Base-by-base conservation (phyloP, 768 basidiomycete genomes). In the Trametopsis cervina region DNA sequence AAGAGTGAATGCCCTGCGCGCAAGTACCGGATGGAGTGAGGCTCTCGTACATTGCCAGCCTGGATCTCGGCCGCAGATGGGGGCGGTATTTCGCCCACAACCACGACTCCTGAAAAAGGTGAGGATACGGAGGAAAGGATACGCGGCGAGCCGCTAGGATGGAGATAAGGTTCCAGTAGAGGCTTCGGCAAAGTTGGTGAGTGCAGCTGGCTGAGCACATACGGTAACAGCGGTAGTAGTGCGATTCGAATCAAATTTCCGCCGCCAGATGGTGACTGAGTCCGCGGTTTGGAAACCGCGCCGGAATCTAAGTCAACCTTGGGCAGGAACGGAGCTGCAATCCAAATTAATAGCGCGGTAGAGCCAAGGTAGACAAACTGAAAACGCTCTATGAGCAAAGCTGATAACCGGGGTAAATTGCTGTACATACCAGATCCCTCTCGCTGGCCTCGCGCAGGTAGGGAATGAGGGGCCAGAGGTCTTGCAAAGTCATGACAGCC, bases 21-120 rank as follows among this genome's bases (percentile, higher is more conserved):
- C 20, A 82, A 57, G 52, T 68, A 75, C 9, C 74, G 51, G 44
- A 72, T 61, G 15, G 60, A 54, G 39, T 67, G 62, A 13, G 58
- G 58, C n/a, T 66, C 46, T 23, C 62, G 51, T 22, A 18, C 25
- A 22, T 46, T 26, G 21, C 53, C 23, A 26, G 35, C 27, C 37
- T 49, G 44, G 25, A 48, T 35, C 21, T 33, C 44, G 0, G 42
- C 60, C 1, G 57, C 56, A 4, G 61, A 48, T 3, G 69, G 73
- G 29, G 76, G 70, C 3, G 78, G 58, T 35, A 76, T 66, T 57
- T 97, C 89, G 23, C 80, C 93, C 6, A 96, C 92, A 2, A 85
- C 77, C 26, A 97, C 78, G 12, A 84, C 69, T 1, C 93, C 93
- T 1, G 89, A 94, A n/a, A 54, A 60, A 5, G 75, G 63, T 17